Conservation (phyloP, 2,329 filamentous ascomycete species). For the Talaromyces verruculosus region DNA sequence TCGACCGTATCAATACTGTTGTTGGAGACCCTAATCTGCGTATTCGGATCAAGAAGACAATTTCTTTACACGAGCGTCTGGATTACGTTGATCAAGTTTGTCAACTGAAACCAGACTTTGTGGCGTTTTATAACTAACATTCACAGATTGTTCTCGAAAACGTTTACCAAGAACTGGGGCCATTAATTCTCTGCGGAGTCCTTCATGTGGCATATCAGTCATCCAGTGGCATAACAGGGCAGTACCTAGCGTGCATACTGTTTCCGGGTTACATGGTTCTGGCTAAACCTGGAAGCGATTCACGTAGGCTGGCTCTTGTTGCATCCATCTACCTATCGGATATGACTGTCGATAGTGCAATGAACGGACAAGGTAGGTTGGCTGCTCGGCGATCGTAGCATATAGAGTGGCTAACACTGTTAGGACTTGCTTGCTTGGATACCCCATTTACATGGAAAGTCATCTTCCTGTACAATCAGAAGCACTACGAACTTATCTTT, state of each 20-base stretch:
- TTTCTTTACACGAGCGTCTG: conserved; percentile 79
- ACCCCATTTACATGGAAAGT: conserved; percentile 91
- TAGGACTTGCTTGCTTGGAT: conserved; percentile 83
- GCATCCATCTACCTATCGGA: conserved; percentile 66
- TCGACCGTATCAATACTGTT: conserved; percentile 78
- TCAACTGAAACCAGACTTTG: conserved; percentile 7
- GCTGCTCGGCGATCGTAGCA: neutral
- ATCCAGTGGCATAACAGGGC: conserved; percentile 65
- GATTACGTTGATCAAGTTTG: conserved; percentile 70
- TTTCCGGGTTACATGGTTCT: conserved; percentile 79
- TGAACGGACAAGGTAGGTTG: conserved; percentile 39
- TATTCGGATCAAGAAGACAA: conserved; percentile 73
- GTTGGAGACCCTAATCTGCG: conserved; percentile 72
- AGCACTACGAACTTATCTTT: conserved; percentile 80
- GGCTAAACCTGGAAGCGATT: conserved; percentile 64
- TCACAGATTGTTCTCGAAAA: conserved; percentile 41
- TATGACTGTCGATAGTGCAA: conserved; percentile 39
- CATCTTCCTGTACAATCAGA: conserved; percentile 73
- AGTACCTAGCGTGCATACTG: conserved; percentile 82
- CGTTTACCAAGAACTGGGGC: conserved; percentile 76
- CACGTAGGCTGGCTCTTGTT: conserved; percentile 69
- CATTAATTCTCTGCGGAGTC: conserved; percentile 76
- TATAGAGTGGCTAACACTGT: neutral
- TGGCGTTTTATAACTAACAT: conserved; percentile 13
- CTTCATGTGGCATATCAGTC: conserved; percentile 82